Percentiles rank a stretch among this genome's conserved stretches.
Evolutionary conservation across 2,329 filamentous ascomycete genomes (phyloP).

Genomic region (Monosporascus sp.): DNA sequence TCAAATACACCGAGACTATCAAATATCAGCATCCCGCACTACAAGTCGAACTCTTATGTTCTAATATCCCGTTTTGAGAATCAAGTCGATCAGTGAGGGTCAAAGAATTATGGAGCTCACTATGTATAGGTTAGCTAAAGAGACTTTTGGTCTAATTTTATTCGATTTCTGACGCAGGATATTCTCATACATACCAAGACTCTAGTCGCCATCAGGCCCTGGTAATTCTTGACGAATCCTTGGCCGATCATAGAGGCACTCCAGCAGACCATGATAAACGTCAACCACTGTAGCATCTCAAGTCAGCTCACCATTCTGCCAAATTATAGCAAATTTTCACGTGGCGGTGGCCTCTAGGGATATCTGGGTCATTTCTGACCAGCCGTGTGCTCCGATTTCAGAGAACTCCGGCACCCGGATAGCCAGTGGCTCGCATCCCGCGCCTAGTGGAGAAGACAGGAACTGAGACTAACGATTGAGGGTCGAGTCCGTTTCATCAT

Average conservation of each 20-base stretch:
- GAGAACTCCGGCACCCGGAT: too few species aligned
- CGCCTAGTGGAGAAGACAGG: too few species aligned
- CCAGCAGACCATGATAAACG: constrained; percentile 55
- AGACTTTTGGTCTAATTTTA: too few species aligned
- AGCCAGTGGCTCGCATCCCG: too few species aligned
- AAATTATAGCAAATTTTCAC: constrained; percentile 52
- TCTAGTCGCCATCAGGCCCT: constrained; percentile 33
- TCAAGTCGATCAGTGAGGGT: too few species aligned
- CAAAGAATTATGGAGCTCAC: too few species aligned
- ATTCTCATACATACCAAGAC: constrained; percentile 12
- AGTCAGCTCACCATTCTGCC: constrained; percentile 31
- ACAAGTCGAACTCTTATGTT: too few species aligned
- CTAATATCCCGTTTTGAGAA: constrained; percentile 12
- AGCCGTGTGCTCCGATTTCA: too few species aligned
- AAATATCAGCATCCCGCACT: not conserved
- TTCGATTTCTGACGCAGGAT: too few species aligned
- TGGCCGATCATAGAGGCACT: constrained; percentile 10
- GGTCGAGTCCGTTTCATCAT: constrained; percentile 57
- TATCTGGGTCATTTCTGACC: constrained; percentile 19
- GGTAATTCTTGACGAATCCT: constrained; percentile 20
- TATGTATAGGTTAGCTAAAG: too few species aligned
- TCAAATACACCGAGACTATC: constrained; percentile 39
- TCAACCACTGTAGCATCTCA: constrained; percentile 41
- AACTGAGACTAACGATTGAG: constrained; percentile 30
- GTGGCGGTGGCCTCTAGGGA: constrained; percentile 42